Conservation (phyloP, 1,139 yeast genomes). For the Geotrichum cucujoidarum region DNA sequence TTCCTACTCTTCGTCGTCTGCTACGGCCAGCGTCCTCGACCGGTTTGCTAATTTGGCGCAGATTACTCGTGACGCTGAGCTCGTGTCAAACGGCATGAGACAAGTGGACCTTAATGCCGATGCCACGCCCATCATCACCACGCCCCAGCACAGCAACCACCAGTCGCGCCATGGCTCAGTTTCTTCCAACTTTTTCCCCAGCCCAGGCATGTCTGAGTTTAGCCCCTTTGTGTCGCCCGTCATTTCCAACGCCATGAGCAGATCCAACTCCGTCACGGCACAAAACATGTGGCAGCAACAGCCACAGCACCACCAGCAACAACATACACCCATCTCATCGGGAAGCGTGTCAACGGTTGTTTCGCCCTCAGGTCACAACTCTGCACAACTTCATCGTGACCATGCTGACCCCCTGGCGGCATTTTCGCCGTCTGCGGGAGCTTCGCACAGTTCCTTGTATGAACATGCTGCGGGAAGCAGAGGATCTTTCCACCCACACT, state of each 20-base stretch:
- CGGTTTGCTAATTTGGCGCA: slow-evolving; percentile 74
- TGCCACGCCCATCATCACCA: slow-evolving; percentile 5
- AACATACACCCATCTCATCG: slow-evolving; percentile 3
- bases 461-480: slow-evolving; percentile 8
- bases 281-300: slow-evolving; percentile 14
- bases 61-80: slow-evolving; percentile 70
- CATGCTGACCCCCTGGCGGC: neutral
- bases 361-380: slow-evolving; percentile 2
- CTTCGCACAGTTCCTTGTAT: neutral
- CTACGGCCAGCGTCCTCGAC: slow-evolving; percentile 20
- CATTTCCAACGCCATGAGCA: slow-evolving; percentile 1
- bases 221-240: slow-evolving; percentile 17
- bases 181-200: slow-evolving; percentile 6
- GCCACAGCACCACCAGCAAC: too few species aligned
- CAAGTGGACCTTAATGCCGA: slow-evolving; percentile 11
- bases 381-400: neutral
- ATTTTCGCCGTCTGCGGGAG: neutral
- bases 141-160: slow-evolving; percentile 13
- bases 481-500: slow-evolving; percentile 10
- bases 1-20: neutral
- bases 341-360: slow-evolving; percentile 7
- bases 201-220: slow-evolving; percentile 8
- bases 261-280: slow-evolving; percentile 9
- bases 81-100: slow-evolving; percentile 29
- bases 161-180: slow-evolving; percentile 11